Conservation (phyloP, 2,329 filamentous ascomycete species). For the Trichoderma gracile region DNA sequence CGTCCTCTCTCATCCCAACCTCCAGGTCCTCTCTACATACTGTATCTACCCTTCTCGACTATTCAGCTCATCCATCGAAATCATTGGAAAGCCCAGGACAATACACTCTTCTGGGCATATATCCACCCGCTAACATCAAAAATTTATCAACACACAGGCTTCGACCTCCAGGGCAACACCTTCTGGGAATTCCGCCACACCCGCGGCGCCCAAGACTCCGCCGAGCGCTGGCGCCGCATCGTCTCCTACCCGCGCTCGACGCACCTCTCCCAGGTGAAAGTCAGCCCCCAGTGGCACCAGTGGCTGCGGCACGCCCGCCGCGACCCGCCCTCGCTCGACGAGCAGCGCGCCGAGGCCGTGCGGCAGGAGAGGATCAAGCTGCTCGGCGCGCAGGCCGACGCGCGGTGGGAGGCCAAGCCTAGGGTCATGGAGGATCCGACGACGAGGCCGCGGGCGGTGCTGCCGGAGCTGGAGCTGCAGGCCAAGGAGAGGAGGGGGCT, state of each 20-base stretch:
- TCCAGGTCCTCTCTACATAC: no score
- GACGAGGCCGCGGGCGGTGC: conserved; percentile 12
- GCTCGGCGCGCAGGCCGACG: conserved; percentile 62
- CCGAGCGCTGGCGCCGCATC: conserved; percentile 60
- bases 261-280: conserved; percentile 56
- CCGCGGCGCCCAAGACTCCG: conserved; percentile 37
- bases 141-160: conserved; percentile 45
- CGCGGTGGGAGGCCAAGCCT: conserved; percentile 62
- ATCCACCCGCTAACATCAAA: no score
- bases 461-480: no score
- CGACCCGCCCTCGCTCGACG: conserved; percentile 55
- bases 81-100: no score
- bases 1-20: no score
- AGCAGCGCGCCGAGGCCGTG: conserved; percentile 56
- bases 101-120: no score
- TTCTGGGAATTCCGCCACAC: conserved; percentile 67
- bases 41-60: no score
- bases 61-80: no score
- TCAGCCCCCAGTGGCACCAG: conserved; percentile 66
- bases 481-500: conserved; percentile 7
- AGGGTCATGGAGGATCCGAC: conserved; percentile 46
- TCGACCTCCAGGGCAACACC: conserved; percentile 66
- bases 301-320: conserved; percentile 64
- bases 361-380: conserved; percentile 56
- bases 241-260: conserved; percentile 58